Evolutionary conservation across 2,329 filamentous ascomycete genomes (phyloP).

Genomic region (Cladophialophora bantiana): DNA sequence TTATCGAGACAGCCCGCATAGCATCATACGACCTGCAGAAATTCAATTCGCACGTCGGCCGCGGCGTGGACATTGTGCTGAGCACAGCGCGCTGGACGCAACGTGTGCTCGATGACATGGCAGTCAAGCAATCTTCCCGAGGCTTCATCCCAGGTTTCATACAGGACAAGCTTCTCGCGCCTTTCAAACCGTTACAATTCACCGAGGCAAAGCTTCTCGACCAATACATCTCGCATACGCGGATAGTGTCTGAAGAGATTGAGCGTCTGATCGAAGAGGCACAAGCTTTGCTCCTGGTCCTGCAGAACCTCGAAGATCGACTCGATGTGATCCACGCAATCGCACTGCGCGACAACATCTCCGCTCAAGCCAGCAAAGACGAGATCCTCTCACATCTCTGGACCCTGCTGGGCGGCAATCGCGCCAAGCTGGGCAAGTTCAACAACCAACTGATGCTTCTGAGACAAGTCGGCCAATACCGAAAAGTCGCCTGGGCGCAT

Average conservation of each 20-base stretch:
- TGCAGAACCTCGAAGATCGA: constrained; percentile 72
- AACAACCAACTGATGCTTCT: constrained; percentile 70
- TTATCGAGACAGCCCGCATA: constrained; percentile 71
- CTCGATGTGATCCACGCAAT: constrained; percentile 74
- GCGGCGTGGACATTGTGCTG: constrained; percentile 76
- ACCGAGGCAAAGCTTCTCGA: constrained; percentile 70
- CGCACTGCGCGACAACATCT: constrained; percentile 67
- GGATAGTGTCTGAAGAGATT: constrained; percentile 74
- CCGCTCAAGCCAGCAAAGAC: constrained; percentile 65
- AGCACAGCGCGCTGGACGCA: constrained; percentile 78
- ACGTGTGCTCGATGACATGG: constrained; percentile 70
- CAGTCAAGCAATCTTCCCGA: constrained; percentile 49
- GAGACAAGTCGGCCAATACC: constrained; percentile 69
- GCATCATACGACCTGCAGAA: constrained; percentile 72
- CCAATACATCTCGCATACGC: constrained; percentile 77
- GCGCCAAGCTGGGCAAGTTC: constrained; percentile 65
- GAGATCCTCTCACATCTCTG: constrained; percentile 74
- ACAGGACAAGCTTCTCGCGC: constrained; percentile 59
- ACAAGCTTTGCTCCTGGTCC: constrained; percentile 68
- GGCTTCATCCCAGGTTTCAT: constrained; percentile 53
- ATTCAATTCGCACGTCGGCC: constrained; percentile 79
- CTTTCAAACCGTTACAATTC: constrained; percentile 68
- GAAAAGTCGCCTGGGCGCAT: constrained; percentile 70
- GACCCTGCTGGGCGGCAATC: constrained; percentile 76
- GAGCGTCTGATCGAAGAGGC: constrained; percentile 72